These are phyloP conservation scores for Fusarium sp. DNA, from an alignment of 2,329 filamentous ascomycete genomes.

Conservation along the genomic window DNA sequence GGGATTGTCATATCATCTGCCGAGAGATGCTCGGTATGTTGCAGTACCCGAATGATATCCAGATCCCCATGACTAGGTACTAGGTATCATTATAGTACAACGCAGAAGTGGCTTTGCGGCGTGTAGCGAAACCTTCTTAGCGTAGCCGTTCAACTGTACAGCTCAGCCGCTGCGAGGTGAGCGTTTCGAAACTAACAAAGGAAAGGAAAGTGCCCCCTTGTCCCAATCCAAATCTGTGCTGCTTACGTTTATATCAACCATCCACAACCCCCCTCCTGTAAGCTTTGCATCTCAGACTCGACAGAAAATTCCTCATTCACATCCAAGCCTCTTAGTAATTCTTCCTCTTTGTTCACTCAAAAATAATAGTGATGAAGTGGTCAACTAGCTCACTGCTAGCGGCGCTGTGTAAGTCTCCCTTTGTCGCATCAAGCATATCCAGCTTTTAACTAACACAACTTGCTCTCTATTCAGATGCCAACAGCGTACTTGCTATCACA, in stretches of 20 bases:
- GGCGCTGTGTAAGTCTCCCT: slow-evolving; percentile 40
- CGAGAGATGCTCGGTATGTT: slow-evolving; percentile 6
- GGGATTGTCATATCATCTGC: slow-evolving; percentile 29
- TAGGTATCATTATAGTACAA: neutral
- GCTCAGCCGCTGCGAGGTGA: slow-evolving; percentile 10
- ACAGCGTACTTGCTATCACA: slow-evolving; percentile 43
- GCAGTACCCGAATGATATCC: slow-evolving; percentile 2
- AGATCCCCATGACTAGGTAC: neutral
- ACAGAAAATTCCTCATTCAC: slow-evolving; percentile 9
- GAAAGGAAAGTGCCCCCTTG: slow-evolving; percentile 6
- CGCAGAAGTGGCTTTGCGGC: slow-evolving; percentile 25
- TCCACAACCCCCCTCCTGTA: slow-evolving; percentile 18
- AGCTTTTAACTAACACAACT: slow-evolving; percentile 17
- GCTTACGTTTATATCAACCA: slow-evolving; percentile 32
- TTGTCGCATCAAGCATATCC: neutral
- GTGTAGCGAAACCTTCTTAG: slow-evolving; percentile 7
- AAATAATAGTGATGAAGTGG: slow-evolving; percentile 37
- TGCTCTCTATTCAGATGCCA: slow-evolving; percentile 36
- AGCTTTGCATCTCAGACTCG: neutral
- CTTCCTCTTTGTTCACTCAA: neutral
- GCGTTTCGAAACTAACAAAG: slow-evolving; percentile 15
- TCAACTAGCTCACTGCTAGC: slow-evolving; percentile 28
- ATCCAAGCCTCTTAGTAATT: neutral
- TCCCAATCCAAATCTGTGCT: slow-evolving; percentile 25
- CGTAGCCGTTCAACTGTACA: neutral